Evolutionary conservation across 768 basidiomycete genomes (phyloP).

Genomic region (Boletellus emodensis): DNA sequence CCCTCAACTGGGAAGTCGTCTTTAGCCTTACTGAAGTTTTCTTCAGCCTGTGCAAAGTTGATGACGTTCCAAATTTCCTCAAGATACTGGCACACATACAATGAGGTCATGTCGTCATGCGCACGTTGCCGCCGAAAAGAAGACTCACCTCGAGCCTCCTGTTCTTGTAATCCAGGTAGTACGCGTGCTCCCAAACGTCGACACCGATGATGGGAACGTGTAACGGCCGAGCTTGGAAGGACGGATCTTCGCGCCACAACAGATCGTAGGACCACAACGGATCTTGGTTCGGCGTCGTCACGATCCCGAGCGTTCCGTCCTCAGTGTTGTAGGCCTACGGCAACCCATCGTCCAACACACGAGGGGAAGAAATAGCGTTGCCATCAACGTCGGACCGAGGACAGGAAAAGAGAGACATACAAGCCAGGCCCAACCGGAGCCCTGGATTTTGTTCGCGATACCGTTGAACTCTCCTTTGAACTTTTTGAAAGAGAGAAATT

Average conservation of each 20-base stretch:
- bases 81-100: slow-evolving; percentile 48
- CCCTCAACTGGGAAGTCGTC: no score
- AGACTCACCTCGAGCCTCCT: slow-evolving; percentile 84
- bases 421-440: slow-evolving; percentile 96
- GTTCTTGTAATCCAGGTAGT: slow-evolving; percentile 96
- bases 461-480: slow-evolving; percentile 83
- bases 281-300: slow-evolving; percentile 95
- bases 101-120: neutral
- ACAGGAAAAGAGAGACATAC: slow-evolving; percentile 42
- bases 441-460: slow-evolving; percentile 82
- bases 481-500: slow-evolving; percentile 68
- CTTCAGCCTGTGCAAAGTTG: slow-evolving; percentile 73
- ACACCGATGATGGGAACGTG: slow-evolving; percentile 85
- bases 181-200: slow-evolving; percentile 95
- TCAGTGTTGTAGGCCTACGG: slow-evolving; percentile 63
- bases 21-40: no score
- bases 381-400: neutral
- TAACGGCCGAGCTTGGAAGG: no score
- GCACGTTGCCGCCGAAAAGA: neutral
- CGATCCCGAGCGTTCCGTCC: slow-evolving; percentile 74
- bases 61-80: slow-evolving; percentile 71
- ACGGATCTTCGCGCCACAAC: no score
- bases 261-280: slow-evolving; percentile 76
- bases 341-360: neutral
- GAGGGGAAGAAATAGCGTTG: neutral